A percentile compares a stretch with the other conserved stretches of the same genome.
phyloP scores from a whole-genome alignment of 2,329 filamentous ascomycete species.

The Xylariaceae sp. region DNA sequence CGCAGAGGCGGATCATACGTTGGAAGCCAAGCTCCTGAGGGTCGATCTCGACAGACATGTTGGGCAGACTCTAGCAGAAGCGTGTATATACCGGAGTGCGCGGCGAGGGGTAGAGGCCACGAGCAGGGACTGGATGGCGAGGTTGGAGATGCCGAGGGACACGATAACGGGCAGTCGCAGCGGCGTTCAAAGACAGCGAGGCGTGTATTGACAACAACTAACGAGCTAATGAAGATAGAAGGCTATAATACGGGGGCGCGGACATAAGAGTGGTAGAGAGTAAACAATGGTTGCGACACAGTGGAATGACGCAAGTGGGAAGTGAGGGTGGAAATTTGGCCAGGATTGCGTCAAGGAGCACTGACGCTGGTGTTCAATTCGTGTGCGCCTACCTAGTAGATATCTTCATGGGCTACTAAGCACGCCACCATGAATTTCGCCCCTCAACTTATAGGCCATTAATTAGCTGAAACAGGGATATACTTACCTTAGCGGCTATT shows the following conservation, averaged over 20 bases:
- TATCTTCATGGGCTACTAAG: no score
- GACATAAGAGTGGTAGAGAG: neutral
- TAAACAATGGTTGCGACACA: neutral
- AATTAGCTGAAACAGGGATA: no score
- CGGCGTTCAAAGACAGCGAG: no score
- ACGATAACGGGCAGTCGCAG: no score
- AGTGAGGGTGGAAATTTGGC: conserved; percentile 3
- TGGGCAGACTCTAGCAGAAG: conserved; percentile 25
- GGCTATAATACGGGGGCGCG: no score
- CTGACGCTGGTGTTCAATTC: conserved; percentile 18
- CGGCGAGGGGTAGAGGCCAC: neutral
- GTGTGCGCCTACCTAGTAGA: conserved; percentile 23
- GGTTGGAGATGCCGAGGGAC: no score
- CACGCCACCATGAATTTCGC: no score
- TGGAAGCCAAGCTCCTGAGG: conserved; percentile 89
- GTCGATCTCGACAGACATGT: conserved; percentile 93
- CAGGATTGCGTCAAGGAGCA: conserved; percentile 10
- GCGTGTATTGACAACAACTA: no score
- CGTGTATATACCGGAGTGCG: conserved; percentile 1
- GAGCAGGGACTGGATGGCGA: no score
- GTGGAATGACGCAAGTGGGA: neutral
- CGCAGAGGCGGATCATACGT: conserved; percentile 56
- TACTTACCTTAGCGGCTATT: no score
- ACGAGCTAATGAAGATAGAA: no score
- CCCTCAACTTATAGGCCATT: no score